A percentile compares a stretch with the other conserved stretches of the same genome.
These are phyloP conservation scores for Hermanozyma aechmeae DNA, from an alignment of 805 yeast genomes.

Conservation along the genomic window DNA sequence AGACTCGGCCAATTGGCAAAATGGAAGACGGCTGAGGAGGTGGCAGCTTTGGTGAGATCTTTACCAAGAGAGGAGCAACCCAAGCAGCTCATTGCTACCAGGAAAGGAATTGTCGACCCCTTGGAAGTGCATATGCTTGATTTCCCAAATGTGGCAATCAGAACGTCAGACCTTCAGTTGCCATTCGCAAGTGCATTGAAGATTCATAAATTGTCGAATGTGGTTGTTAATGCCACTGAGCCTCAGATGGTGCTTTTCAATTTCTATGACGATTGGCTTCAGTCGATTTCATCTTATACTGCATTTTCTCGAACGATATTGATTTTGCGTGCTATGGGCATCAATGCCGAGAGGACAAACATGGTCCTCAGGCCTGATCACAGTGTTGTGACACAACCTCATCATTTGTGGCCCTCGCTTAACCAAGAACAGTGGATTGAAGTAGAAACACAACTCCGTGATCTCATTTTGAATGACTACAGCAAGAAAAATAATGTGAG, in stretches of 20 bases:
- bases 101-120: constrained; percentile 90
- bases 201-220: constrained; percentile 68
- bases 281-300: constrained; percentile 71
- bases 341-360: constrained; percentile 69
- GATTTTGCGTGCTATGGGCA: constrained; percentile 72
- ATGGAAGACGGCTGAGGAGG: constrained; percentile 98
- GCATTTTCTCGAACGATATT: constrained; percentile 86
- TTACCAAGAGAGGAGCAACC: constrained; percentile 93
- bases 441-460: constrained; percentile 81
- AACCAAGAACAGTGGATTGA: constrained; percentile 86
- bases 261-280: constrained; percentile 89
- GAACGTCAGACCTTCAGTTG: constrained; percentile 80
- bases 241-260: constrained; percentile 90
- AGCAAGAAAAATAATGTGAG: constrained; percentile 80
- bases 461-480: constrained; percentile 76
- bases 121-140: constrained; percentile 95
- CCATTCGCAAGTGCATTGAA: constrained; percentile 86
- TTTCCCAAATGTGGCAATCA: constrained; percentile 82
- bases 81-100: constrained; percentile 77
- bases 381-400: constrained; percentile 56
- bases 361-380: constrained; percentile 69
- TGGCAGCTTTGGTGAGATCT: constrained; percentile 81
- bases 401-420: constrained; percentile 92
- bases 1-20: constrained; percentile 88
- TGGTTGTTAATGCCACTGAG: constrained; percentile 79